phyloP scores from a whole-genome alignment of 2,329 filamentous ascomycete genomes.

The Periconia sp. region DNA sequence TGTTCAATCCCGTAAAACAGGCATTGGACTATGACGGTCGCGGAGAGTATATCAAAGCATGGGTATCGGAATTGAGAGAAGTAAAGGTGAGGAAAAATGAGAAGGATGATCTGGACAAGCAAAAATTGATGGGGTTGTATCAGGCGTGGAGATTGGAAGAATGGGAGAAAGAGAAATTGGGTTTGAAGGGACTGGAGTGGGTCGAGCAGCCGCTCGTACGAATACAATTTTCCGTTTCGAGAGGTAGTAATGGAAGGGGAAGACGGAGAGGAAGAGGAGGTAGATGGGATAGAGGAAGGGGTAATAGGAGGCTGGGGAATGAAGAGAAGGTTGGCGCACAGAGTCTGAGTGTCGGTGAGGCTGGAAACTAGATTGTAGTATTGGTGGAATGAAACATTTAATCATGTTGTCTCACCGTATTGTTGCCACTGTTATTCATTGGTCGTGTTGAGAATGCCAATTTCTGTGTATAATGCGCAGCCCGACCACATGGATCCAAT shows the following conservation, averaged over 20 bases:
- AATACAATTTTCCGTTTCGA: slow-evolving; percentile 45
- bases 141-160: slow-evolving; percentile 71
- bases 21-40: slow-evolving; percentile 76
- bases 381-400: no score
- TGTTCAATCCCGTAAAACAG: slow-evolving; percentile 85
- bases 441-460: no score
- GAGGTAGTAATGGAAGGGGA: slow-evolving; percentile 32
- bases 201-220: slow-evolving; percentile 64
- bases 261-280: slow-evolving; percentile 20
- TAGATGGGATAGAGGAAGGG: slow-evolving; percentile 12
- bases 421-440: no score
- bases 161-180: slow-evolving; percentile 63
- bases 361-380: no score
- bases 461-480: no score
- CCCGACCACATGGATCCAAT: no score
- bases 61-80: slow-evolving; percentile 71
- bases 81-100: slow-evolving; percentile 47
- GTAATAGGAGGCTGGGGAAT: slow-evolving; percentile 13
- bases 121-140: slow-evolving; percentile 65
- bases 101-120: slow-evolving; percentile 39
- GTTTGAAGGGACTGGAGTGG: slow-evolving; percentile 66
- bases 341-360: not conserved
- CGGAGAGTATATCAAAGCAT: slow-evolving; percentile 73
- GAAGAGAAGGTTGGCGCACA: slow-evolving; percentile 8
- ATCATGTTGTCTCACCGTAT: no score